Evolutionary conservation across 2,329 filamentous ascomycete species (phyloP).

Genomic region (Penicillium sp.): DNA sequence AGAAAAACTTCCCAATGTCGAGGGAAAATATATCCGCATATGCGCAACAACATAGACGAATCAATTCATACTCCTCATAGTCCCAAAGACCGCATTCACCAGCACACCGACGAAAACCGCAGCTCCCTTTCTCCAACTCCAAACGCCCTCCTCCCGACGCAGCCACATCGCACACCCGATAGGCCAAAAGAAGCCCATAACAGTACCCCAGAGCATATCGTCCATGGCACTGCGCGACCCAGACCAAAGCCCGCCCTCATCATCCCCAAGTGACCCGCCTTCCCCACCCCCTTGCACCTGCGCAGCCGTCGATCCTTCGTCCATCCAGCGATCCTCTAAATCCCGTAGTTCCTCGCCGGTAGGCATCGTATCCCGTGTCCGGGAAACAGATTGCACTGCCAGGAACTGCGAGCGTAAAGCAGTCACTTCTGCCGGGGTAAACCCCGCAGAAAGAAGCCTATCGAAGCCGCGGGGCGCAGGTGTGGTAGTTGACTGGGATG

Average conservation of each 20-base stretch:
- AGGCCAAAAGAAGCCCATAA: conserved; percentile 94
- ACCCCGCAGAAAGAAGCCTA: conserved; percentile 71
- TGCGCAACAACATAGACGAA: background rate
- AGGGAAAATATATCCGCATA: background rate
- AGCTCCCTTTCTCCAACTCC: conserved; percentile 74
- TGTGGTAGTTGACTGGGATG: conserved; percentile 42
- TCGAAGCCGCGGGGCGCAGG: conserved; percentile 76
- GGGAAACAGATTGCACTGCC: conserved; percentile 71
- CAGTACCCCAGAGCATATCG: conserved; percentile 77
- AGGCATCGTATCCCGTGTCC: conserved; percentile 85
- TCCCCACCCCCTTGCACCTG: conserved; percentile 40
- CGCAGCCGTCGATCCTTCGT: conserved; percentile 48
- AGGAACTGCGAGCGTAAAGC: conserved; percentile 83
- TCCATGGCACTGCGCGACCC: conserved; percentile 59
- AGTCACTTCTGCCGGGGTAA: conserved; percentile 75
- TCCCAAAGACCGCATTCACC: conserved; percentile 70
- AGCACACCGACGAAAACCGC: conserved; percentile 80
- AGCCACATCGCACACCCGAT: conserved; percentile 80
- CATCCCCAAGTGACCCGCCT: conserved; percentile 31
- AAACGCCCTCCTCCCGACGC: conserved; percentile 78
- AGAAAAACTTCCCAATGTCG: too few species aligned
- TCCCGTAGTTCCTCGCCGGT: conserved; percentile 65
- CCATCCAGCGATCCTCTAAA: conserved; percentile 88
- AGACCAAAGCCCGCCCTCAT: conserved; percentile 41
- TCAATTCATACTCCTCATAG: conserved; percentile 54